Evolutionary conservation across 2,329 filamentous ascomycete genomes (phyloP).

Genomic region (Talaromyces sp.): DNA sequence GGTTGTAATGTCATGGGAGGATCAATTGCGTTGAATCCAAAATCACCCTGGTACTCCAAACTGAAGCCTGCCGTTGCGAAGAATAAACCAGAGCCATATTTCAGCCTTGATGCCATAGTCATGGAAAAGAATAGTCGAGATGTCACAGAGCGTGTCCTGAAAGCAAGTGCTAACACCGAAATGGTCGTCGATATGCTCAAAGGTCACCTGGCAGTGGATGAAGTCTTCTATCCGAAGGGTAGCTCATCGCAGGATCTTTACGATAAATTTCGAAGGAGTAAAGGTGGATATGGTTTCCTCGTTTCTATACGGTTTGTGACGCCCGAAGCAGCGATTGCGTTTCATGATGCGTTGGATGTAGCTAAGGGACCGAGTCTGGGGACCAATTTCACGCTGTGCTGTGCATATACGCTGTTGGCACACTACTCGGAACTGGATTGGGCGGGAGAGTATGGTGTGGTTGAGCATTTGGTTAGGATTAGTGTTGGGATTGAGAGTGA

Average conservation of each 20-base stretch:
- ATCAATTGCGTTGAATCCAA: background rate
- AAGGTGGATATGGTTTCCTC: constrained; percentile 27
- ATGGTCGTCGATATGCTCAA: constrained; percentile 24
- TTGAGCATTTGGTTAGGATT: constrained; percentile 23
- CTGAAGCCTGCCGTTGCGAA: constrained; percentile 33
- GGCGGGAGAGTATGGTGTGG: constrained; percentile 28
- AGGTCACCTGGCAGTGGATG: constrained; percentile 20
- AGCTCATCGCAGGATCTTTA: constrained; percentile 21
- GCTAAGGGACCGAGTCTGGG: constrained; percentile 32
- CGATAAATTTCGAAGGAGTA: constrained; percentile 20
- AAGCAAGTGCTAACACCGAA: constrained; percentile 22
- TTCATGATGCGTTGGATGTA: constrained; percentile 32
- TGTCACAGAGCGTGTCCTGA: constrained; percentile 23
- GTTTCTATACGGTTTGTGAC: constrained; percentile 25
- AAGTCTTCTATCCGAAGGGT: constrained; percentile 25
- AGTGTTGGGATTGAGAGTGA: constrained; percentile 22
- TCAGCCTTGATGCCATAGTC: constrained; percentile 23
- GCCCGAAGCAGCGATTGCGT: constrained; percentile 22
- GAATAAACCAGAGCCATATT: constrained; percentile 45
- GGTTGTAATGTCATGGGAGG: constrained; percentile 22
- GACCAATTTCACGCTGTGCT: constrained; percentile 28
- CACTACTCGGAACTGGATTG: constrained; percentile 29
- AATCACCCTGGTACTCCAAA: constrained; percentile 4
- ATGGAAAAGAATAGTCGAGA: constrained; percentile 26
- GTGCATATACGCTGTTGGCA: constrained; percentile 26